phyloP scores from a whole-genome alignment of 352 stramenopile genomes.

The Globisporangium camurandrum region DNA sequence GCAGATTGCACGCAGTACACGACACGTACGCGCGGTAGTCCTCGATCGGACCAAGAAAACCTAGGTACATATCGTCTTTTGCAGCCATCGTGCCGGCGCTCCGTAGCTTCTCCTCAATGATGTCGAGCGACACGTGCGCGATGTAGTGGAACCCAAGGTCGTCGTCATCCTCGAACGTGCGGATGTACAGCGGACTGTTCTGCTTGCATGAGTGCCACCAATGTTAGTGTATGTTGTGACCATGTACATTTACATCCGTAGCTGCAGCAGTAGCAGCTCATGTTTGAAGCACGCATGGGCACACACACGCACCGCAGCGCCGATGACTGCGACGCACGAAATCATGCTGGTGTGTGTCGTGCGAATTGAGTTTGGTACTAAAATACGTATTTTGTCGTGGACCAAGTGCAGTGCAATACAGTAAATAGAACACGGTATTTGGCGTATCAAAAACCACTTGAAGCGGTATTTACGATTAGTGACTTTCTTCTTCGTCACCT shows the following conservation, averaged over 20 bases:
- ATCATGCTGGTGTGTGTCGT: slow-evolving; percentile 60
- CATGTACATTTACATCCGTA: too few species aligned
- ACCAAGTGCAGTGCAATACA: not conserved
- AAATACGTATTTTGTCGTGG: not conserved
- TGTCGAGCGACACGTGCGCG: slow-evolving; percentile 75
- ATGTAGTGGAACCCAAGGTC: slow-evolving; percentile 86
- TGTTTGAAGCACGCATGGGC: not conserved
- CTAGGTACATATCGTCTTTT: slow-evolving; percentile 84
- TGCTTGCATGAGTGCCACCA: slow-evolving; percentile 4
- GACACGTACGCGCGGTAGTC: slow-evolving; percentile 71
- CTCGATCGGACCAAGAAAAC: slow-evolving; percentile 77
- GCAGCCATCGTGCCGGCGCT: slow-evolving; percentile 31
- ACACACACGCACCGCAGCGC: slow-evolving; percentile 46
- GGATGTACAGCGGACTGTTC: slow-evolving; percentile 81
- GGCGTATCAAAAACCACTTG: not conserved
- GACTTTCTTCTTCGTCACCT: too few species aligned
- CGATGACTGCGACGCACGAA: slow-evolving; percentile 73
- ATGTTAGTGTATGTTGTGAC: too few species aligned
- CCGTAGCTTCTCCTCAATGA: slow-evolving; percentile 77
- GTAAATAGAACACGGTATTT: not conserved
- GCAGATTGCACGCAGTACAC: too few species aligned
- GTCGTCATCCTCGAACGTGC: slow-evolving; percentile 77
- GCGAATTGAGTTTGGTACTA: not conserved
- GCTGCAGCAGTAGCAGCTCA: not conserved
- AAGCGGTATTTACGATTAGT: too few species aligned